Percentiles rank a stretch among this genome's conserved stretches.
Evolutionary conservation across 768 basidiomycete genomes (phyloP).

Genomic region (Serendipita indica): DNA sequence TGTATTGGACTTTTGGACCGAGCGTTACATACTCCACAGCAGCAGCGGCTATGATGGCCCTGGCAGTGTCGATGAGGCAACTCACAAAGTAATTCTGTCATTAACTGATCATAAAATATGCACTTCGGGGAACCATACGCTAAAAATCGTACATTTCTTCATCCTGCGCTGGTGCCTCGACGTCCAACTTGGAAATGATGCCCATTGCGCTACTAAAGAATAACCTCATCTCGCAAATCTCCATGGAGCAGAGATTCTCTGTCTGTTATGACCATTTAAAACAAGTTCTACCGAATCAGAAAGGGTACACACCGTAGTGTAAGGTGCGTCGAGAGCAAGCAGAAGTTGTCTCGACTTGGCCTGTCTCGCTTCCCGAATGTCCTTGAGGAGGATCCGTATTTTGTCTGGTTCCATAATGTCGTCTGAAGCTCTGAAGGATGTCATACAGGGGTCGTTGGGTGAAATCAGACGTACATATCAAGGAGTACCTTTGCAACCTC

Average conservation of each 20-base stretch:
- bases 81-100: slow-evolving; percentile 24
- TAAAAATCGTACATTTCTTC: slow-evolving; percentile 13
- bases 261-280: background rate
- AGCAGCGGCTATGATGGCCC: slow-evolving; percentile 46
- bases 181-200: slow-evolving; percentile 43
- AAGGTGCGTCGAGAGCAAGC: slow-evolving; percentile 60
- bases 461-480: slow-evolving; percentile 57
- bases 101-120: background rate
- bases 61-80: slow-evolving; percentile 43
- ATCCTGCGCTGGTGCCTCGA: slow-evolving; percentile 10
- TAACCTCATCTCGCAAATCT: slow-evolving; percentile 86
- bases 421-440: slow-evolving; percentile 79
- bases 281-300: background rate
- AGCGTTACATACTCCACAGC: slow-evolving; percentile 55
- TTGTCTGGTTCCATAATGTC: slow-evolving; percentile 77
- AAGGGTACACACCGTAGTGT: slow-evolving; percentile 46
- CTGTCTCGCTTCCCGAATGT: slow-evolving; percentile 89
- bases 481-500: slow-evolving; percentile 85
- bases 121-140: background rate
- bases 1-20: slow-evolving; percentile 81
- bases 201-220: slow-evolving; percentile 77
- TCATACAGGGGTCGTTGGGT: slow-evolving; percentile 8
- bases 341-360: slow-evolving; percentile 85
- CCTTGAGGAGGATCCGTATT: slow-evolving; percentile 73
- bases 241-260: slow-evolving; percentile 79